phyloP scores from a whole-genome alignment of 1,284 basidiomycete species.

The Irpex sp. region DNA sequence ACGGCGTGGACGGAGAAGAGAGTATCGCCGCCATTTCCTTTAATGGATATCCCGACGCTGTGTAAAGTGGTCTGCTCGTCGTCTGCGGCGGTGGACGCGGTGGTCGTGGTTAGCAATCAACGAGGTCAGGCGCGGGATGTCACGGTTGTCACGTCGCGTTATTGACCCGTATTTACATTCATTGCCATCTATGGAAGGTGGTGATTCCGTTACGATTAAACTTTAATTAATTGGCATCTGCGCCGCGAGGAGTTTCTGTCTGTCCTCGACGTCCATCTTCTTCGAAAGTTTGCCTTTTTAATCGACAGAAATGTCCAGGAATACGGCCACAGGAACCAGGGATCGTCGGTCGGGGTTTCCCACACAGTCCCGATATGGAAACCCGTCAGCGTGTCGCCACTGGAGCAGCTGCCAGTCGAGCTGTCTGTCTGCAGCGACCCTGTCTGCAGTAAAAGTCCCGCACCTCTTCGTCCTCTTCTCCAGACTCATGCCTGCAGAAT shows the following conservation, averaged over 20 bases:
- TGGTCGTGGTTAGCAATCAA: not conserved
- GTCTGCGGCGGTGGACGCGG: not conserved
- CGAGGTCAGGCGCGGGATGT: not conserved
- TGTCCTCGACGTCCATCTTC: not conserved
- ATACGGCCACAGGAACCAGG: too few species aligned
- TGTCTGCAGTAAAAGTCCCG: not conserved
- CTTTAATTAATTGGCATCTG: not conserved
- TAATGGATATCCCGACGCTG: not conserved
- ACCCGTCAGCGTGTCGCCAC: not conserved
- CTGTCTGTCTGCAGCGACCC: not conserved
- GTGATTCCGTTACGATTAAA: not conserved
- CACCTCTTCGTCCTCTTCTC: not conserved
- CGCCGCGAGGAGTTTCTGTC: not conserved
- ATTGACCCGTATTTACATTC: conserved; percentile 6
- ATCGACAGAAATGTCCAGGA: too few species aligned
- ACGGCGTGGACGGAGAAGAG: conserved; percentile 14
- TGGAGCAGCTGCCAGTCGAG: not conserved
- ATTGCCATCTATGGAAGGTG: not conserved
- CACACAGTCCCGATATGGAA: not conserved
- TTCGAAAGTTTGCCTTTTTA: not conserved
- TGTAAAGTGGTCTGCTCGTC: not conserved
- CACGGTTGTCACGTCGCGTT: conserved; percentile 11
- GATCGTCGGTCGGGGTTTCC: not conserved
- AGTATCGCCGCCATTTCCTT: conserved; percentile 4
- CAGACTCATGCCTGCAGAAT: not conserved